Percentiles rank a stretch among this genome's conserved stretches.
Evolutionary conservation across 2,329 filamentous ascomycete genomes (phyloP).

Genomic region (Cercospora sp.): DNA sequence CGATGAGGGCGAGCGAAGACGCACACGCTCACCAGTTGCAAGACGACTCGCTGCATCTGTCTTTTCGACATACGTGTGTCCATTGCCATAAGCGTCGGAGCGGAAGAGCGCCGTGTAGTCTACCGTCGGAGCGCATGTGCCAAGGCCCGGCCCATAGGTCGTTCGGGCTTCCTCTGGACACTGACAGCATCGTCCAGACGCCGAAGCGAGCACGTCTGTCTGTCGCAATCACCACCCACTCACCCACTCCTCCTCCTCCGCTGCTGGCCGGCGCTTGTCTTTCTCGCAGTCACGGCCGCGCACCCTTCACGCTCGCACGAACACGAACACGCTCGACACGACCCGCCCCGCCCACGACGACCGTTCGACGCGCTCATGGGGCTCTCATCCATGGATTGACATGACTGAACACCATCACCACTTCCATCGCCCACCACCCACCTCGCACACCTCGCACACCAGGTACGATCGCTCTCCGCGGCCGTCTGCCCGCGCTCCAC

Average conservation of each 20-base stretch:
- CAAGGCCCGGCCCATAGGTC: background rate
- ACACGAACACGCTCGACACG: background rate
- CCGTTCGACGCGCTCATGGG: conserved; percentile 6
- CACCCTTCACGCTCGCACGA: background rate
- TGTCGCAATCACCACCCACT: background rate
- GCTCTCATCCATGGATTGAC: conserved; percentile 9
- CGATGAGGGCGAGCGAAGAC: too few species aligned
- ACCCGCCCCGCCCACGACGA: background rate
- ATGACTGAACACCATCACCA: conserved; percentile 12
- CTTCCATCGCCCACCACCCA: conserved; percentile 5
- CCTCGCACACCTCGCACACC: conserved; percentile 12
- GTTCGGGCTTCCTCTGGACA: background rate
- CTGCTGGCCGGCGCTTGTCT: conserved; percentile 12
- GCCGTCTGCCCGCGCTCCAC: conserved; percentile 10
- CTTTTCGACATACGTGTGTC: background rate
- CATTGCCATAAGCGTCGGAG: background rate
- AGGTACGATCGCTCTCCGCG: conserved; percentile 13
- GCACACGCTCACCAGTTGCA: too few species aligned
- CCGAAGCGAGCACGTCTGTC: background rate
- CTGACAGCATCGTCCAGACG: background rate
- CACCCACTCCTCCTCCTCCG: background rate
- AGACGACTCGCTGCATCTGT: too few species aligned
- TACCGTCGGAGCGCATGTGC: background rate
- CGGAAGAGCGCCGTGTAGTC: background rate
- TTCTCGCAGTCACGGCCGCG: conserved; percentile 5